phyloP scores from a whole-genome alignment of 2,329 filamentous ascomycete species.

The Septoria linicola region DNA sequence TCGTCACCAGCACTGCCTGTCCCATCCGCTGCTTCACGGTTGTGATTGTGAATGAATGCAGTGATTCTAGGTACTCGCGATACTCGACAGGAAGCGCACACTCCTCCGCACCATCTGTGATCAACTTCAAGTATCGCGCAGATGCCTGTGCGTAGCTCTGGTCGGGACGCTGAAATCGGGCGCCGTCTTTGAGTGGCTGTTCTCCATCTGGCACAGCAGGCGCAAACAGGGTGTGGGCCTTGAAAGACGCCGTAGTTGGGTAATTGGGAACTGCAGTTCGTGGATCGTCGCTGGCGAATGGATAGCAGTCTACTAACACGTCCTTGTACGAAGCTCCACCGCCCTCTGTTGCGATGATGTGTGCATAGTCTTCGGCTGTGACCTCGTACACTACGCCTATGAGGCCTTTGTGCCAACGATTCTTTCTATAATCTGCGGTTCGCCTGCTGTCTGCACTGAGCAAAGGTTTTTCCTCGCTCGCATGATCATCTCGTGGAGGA shows the following conservation, averaged over 20 bases:
- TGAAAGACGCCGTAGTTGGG: constrained; percentile 66
- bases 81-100: constrained; percentile 79
- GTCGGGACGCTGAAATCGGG: constrained; percentile 59
- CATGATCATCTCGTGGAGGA: constrained; percentile 10
- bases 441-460: constrained; percentile 20
- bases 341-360: constrained; percentile 87
- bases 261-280: constrained; percentile 61
- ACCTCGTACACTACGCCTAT: constrained; percentile 96
- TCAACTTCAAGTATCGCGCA: constrained; percentile 75
- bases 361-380: constrained; percentile 74
- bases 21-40: constrained; percentile 66
- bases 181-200: constrained; percentile 36
- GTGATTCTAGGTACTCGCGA: constrained; percentile 65
- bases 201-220: constrained; percentile 46
- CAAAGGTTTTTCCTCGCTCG: constrained; percentile 37
- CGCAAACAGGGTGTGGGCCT: constrained; percentile 81
- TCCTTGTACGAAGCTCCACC: constrained; percentile 83
- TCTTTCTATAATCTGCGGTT: constrained; percentile 49
- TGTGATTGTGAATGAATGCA: constrained; percentile 71
- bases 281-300: constrained; percentile 57
- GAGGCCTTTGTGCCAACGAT: constrained; percentile 71
- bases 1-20: constrained; percentile 57
- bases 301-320: constrained; percentile 73
- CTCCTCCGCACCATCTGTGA: constrained; percentile 75
- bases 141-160: constrained; percentile 78